Conservation (phyloP, 1,284 basidiomycete species). For the Spongispora temasekensis region DNA sequence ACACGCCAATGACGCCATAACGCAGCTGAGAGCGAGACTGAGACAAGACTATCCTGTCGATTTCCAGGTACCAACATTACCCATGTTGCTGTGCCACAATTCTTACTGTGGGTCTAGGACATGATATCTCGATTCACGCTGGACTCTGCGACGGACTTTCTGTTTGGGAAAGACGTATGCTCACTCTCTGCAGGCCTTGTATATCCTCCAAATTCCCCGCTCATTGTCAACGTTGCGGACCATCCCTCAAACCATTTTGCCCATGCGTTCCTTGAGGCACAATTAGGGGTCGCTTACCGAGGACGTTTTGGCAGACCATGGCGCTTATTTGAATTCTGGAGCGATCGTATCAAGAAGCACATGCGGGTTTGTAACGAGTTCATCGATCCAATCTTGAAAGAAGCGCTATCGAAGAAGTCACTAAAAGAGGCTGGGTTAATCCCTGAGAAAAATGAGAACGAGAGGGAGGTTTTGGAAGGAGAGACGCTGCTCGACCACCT, state of each 20-base stretch:
- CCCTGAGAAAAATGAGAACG: constrained; percentile 15
- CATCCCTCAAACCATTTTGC: constrained; percentile 37
- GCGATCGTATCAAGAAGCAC: constrained; percentile 32
- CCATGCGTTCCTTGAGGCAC: constrained; percentile 35
- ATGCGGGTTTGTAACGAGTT: constrained; percentile 38
- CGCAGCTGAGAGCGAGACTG: constrained; percentile 42
- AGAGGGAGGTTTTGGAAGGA: constrained; percentile 23
- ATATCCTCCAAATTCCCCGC: constrained; percentile 26
- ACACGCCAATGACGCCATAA: constrained; percentile 44
- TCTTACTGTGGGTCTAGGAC: constrained; percentile 29
- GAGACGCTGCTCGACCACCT: constrained; percentile 35
- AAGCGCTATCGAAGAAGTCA: constrained; percentile 30
- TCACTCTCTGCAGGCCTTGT: constrained; percentile 34
- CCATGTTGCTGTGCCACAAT: background rate
- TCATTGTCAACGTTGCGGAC: constrained; percentile 5
- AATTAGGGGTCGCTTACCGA: constrained; percentile 24
- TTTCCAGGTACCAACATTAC: constrained; percentile 42
- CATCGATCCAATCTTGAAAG: constrained; percentile 38
- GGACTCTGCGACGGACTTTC: constrained; percentile 44
- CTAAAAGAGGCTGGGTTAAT: constrained; percentile 14
- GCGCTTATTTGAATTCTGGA: constrained; percentile 37
- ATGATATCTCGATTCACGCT: constrained; percentile 43
- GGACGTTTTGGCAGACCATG: constrained; percentile 27
- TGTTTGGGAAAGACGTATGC: constrained; percentile 37
- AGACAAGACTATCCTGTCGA: constrained; percentile 49